Conservation (phyloP, 345 rosid species). For the Murraya koenigii region DNA sequence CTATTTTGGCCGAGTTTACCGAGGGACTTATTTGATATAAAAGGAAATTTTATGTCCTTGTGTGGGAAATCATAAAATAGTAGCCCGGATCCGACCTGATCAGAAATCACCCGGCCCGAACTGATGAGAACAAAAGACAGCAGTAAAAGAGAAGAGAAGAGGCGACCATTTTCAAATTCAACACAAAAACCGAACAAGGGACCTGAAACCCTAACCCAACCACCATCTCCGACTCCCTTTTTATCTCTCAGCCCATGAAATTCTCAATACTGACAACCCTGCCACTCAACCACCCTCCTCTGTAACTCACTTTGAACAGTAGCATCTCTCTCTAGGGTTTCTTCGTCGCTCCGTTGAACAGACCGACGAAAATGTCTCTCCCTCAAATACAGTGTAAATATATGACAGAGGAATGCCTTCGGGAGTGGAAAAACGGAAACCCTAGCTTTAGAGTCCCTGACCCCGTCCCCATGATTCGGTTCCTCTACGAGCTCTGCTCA, state of each 20-base stretch:
- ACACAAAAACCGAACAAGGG: neutral
- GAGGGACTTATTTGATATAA: no score
- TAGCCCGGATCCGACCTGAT: neutral
- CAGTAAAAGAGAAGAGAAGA: neutral
- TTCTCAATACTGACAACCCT: neutral
- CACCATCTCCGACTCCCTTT: no score
- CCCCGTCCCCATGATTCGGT: conserved; percentile 79
- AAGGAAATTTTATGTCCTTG: no score
- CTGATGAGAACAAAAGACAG: neutral
- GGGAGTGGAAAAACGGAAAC: conserved; percentile 78
- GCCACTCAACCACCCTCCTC: neutral
- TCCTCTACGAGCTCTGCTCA: conserved; percentile 92
- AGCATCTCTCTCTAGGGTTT: conserved; percentile 14
- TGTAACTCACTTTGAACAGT: neutral
- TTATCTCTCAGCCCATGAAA: neutral
- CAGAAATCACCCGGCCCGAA: neutral
- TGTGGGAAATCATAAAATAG: no score
- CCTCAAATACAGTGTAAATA: conserved; percentile 62
- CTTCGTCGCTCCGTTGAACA: neutral
- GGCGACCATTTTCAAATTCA: neutral
- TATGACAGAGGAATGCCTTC: conserved; percentile 70
- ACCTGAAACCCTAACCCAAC: conserved; percentile 18
- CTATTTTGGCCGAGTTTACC: no score
- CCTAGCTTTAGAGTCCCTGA: conserved; percentile 45
- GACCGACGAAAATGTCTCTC: conserved; percentile 45